Evolutionary conservation across 2,329 filamentous ascomycete species (phyloP), one percentile per base, ranked within the genome.

Genomic region (Colletotrichum sp.): DNA sequence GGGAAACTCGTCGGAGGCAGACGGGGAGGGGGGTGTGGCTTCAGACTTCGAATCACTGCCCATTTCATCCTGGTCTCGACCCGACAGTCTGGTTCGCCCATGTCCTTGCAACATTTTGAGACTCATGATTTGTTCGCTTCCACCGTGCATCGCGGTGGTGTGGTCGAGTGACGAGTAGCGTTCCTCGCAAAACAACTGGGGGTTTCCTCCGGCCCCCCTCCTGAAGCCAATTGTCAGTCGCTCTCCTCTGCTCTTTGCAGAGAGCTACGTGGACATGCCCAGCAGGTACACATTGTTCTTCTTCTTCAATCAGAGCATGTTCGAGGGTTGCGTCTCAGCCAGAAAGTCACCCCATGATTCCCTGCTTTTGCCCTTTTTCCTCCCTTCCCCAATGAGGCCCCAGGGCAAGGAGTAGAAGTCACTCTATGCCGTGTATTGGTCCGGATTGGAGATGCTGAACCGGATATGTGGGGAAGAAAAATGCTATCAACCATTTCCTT

Each of bases 321-420:
- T 60, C 57, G 59, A 69, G 70, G 70, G 44, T 73, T 76, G 36
- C 49, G 57, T 60, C 59, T 55, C 65, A 62, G 71, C 34, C 21
- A 52, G 24, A 76, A 69, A 70, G 32, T 73, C 74, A 69, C 64
- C 64, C 74, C 74, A 74, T 76, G 15, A 34, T 74, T 34, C 49
- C 67, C 36, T 26, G 64, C 65, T 69, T 55, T 69, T 44, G 7
- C 39, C 36, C 26, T 28, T 68, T 68, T 52, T 52, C 6, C 44
- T 39, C n/a, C n/a, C n/a, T 52, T 52, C n/a, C 44, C 44, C 44
- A 21, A 52, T 21, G 44, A 21, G 44, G n/a, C 44, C 44, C 10
- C n/a, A 52, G 44, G 44, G n/a, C 44, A 52, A 52, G 44, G 44
- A 52, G 34, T 44, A 66, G 63, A 72, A 34, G 26, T 34, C 49